Evolutionary conservation across 371 early-diverging fungal genomes (phyloP).

Genomic region (Apophysomyces trapeziformis): DNA sequence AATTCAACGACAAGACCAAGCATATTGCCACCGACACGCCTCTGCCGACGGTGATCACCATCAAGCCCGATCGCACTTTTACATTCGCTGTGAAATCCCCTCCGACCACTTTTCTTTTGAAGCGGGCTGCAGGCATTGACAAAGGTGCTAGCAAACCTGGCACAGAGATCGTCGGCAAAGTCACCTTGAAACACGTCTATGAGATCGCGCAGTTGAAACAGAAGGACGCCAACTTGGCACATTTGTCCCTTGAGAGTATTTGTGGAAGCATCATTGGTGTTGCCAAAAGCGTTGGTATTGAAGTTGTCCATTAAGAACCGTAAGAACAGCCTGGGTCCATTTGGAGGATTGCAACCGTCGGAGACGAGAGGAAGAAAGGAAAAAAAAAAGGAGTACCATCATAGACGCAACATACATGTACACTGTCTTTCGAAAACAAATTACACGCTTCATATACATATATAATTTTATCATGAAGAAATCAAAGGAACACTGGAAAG

Average conservation of each 20-base stretch:
- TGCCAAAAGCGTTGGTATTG: constrained; percentile 86
- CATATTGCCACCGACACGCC: constrained; percentile 84
- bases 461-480: neutral
- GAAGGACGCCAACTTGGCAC: constrained; percentile 79
- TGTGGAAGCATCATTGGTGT: constrained; percentile 80
- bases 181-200: constrained; percentile 92
- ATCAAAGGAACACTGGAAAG: neutral
- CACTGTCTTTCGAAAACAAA: neutral
- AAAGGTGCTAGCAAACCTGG: constrained; percentile 87
- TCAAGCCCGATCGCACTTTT: constrained; percentile 92
- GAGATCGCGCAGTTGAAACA: constrained; percentile 94
- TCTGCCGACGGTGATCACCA: constrained; percentile 81
- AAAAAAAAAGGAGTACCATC: neutral
- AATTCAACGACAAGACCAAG: constrained; percentile 97
- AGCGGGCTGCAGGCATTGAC: constrained; percentile 89
- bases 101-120: constrained; percentile 88
- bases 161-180: constrained; percentile 73
- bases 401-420: constrained; percentile 5
- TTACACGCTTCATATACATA: neutral
- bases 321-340: neutral
- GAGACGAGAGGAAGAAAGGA: neutral
- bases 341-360: too few relatives aligned
- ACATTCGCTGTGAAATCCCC: constrained; percentile 90
- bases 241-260: constrained; percentile 72
- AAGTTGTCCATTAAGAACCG: constrained; percentile 67